Evolutionary conservation across 2,329 filamentous ascomycete genomes (phyloP), one percentile per base, ranked within the genome.

Genomic region (Paraphoma sp.): DNA sequence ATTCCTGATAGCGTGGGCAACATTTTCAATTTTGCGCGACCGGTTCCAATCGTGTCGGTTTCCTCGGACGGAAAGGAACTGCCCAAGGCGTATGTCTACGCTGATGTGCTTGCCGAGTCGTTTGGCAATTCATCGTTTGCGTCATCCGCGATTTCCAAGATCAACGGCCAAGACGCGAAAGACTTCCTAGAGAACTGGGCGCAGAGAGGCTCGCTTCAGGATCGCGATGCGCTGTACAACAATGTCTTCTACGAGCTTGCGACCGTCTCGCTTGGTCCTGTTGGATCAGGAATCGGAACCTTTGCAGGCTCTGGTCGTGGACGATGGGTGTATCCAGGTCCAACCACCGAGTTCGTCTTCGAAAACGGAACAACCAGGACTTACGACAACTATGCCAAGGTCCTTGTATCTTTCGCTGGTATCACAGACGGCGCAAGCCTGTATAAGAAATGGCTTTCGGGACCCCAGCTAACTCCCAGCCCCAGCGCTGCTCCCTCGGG

Each of bases 151-250:
- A 78, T 89, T 33, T 73, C 75, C 1, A 71, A 81, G 55, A 87
- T 89, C 68, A 84, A 89, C 63, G 86, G 83, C n/a, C 70, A 81
- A 44, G 78, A 86, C 43, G 84, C 82, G 3, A 78, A 79, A 6
- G 77, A 77, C 0, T 83, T 79, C 56, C 74, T 87, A 16, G 75
- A 81, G 42, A 76, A 82, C 2, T 80, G 79, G 68, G 78, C 81
- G 9, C 74, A 80, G 48, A 76, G 75, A 50, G 82, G 83, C 53
- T 76, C 72, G 29, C 78, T 82, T 30, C 85, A 87, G 59, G 85
- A 87, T 60, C 78, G 78, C 1, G 85, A 87, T 72, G 84, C 85
- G 28, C 76, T 86, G 57, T 88, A 82, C 73, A 82, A 82, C 69
- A 79, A 79, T 51, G 64, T 81, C 8, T 82, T 82, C 64, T 81